phyloP scores from a whole-genome alignment of 2,329 filamentous ascomycete species.

The Bipolaris zeicola region DNA sequence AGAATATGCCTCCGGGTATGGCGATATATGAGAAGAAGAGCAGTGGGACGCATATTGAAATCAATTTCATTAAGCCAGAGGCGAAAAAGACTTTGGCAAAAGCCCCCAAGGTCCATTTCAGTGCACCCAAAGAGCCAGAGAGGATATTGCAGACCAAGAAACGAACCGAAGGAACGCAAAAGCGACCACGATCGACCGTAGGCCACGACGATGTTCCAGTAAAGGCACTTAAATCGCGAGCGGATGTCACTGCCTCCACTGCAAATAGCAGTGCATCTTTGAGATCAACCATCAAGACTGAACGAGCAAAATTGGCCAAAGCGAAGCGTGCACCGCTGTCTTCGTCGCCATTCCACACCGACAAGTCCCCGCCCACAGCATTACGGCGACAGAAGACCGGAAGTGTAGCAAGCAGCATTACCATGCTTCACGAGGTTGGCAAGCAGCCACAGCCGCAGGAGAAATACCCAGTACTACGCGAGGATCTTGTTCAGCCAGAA shows the following conservation, averaged over 20 bases:
- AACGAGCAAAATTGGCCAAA: slow-evolving; percentile 31
- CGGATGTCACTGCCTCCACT: slow-evolving; percentile 37
- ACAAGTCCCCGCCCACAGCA: slow-evolving; percentile 45
- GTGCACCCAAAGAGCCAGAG: slow-evolving; percentile 27
- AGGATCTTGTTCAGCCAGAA: slow-evolving; percentile 61
- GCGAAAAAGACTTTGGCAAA: slow-evolving; percentile 32
- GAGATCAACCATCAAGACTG: slow-evolving; percentile 34
- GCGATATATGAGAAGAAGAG: slow-evolving; percentile 34
- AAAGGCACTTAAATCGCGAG: slow-evolving; percentile 42
- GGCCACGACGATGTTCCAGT: slow-evolving; percentile 40
- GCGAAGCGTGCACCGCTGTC: slow-evolving; percentile 31
- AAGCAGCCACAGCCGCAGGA: slow-evolving; percentile 35
- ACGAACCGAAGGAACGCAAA: slow-evolving; percentile 38
- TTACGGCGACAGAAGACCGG: slow-evolving; percentile 35
- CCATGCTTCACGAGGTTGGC: slow-evolving; percentile 41
- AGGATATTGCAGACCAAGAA: slow-evolving; percentile 26
- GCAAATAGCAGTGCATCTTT: slow-evolving; percentile 30
- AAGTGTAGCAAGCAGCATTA: slow-evolving; percentile 38
- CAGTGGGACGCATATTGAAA: slow-evolving; percentile 35
- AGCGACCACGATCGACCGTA: slow-evolving; percentile 42
- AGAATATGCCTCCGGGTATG: slow-evolving; percentile 64
- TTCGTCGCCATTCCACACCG: slow-evolving; percentile 45
- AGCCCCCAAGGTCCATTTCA: slow-evolving; percentile 37
- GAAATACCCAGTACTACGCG: slow-evolving; percentile 59
- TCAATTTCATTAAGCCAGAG: slow-evolving; percentile 40